Conservation (phyloP, 2,329 filamentous ascomycete species). For the Aspergillus floridensis region DNA sequence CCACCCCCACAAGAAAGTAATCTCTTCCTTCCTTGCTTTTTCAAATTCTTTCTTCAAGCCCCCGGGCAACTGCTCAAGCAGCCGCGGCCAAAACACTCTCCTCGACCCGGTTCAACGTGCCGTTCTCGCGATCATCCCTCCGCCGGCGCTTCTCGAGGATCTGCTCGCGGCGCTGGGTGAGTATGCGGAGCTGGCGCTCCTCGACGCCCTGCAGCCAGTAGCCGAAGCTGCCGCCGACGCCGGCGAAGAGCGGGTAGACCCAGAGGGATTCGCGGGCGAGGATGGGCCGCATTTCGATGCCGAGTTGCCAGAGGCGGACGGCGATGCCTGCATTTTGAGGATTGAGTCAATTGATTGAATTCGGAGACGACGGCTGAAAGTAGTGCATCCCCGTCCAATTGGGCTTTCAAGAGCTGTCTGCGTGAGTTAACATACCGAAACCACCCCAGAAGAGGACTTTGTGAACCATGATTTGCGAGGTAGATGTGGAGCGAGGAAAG, state of each 20-base stretch:
- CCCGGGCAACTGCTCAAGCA: slow-evolving; percentile 26
- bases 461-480: slow-evolving; percentile 42
- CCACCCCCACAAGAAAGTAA: too few species aligned
- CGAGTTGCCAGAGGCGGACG: slow-evolving; percentile 92
- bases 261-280: slow-evolving; percentile 81
- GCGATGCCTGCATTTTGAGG: slow-evolving; percentile 67
- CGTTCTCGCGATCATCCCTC: slow-evolving; percentile 57
- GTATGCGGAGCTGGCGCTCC: slow-evolving; percentile 70
- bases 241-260: slow-evolving; percentile 87
- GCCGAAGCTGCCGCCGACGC: slow-evolving; percentile 84
- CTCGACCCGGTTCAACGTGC: slow-evolving; percentile 34
- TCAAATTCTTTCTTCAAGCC: too few species aligned
- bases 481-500: slow-evolving; percentile 15
- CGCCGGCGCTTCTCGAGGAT: slow-evolving; percentile 87
- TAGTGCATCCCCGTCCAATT: too few species aligned
- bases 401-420: too few species aligned
- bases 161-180: slow-evolving; percentile 73
- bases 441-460: slow-evolving; percentile 59
- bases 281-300: slow-evolving; percentile 96
- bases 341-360: neutral
- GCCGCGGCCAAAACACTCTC: slow-evolving; percentile 37
- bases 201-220: slow-evolving; percentile 96
- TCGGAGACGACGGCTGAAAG: too few species aligned
- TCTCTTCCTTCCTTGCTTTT: neutral
- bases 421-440: slow-evolving; percentile 68